phyloP scores from a whole-genome alignment of 768 basidiomycete species.

The Mycena pura region DNA sequence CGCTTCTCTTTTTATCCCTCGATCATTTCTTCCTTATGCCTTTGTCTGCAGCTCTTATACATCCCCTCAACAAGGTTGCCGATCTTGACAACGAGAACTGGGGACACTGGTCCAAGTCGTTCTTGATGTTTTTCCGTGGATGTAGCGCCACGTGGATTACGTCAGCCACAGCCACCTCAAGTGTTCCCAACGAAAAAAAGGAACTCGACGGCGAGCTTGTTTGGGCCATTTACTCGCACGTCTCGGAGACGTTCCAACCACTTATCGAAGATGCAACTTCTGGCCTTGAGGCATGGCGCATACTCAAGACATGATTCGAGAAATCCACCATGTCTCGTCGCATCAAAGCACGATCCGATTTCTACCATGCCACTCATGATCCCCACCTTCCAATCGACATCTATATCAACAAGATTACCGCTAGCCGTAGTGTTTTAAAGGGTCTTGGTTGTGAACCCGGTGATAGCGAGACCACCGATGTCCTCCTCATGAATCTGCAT shows the following conservation, averaged over 20 bases:
- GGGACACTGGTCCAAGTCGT: background rate
- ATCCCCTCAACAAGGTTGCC: background rate
- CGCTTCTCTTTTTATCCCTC: no score
- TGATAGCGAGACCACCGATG: slow-evolving; percentile 14
- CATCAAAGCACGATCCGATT: background rate
- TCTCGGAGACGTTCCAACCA: background rate
- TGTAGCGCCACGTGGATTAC: background rate
- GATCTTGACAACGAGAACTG: background rate
- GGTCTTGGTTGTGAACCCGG: slow-evolving; percentile 11
- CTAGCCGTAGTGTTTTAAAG: background rate
- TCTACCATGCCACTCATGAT: no score
- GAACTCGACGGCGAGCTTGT: background rate
- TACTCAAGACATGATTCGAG: background rate
- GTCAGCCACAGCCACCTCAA: background rate
- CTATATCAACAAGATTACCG: background rate
- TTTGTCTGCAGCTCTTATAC: no score
- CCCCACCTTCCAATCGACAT: background rate
- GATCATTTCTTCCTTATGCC: no score
- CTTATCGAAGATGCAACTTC: background rate
- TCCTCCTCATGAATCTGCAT: slow-evolving; percentile 22
- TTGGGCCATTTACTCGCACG: background rate
- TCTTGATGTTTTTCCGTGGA: background rate
- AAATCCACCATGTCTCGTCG: background rate
- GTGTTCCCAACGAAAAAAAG: background rate
- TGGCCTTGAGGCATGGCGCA: background rate